These are phyloP conservation scores for Spergularia bocconei DNA, from an alignment of 148 eudicot genomes.

Conservation along the genomic window DNA sequence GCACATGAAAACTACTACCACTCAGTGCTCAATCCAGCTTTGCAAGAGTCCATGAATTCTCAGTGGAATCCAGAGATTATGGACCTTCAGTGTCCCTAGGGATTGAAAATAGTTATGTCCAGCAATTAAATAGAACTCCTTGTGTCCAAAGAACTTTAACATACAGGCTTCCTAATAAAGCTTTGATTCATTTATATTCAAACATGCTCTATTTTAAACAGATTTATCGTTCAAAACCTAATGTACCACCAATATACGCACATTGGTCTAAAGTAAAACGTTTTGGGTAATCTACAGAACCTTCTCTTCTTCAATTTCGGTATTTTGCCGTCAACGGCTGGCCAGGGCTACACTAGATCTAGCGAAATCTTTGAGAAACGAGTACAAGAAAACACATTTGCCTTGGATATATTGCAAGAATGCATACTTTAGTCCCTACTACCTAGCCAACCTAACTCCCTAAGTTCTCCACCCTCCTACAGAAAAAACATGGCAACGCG, in stretches of 20 bases:
- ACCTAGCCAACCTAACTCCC: no score
- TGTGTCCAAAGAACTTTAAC: no score
- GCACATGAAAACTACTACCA: background rate
- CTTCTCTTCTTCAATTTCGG: background rate
- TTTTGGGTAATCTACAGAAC: background rate
- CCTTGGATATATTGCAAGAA: no score
- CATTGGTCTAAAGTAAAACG: background rate
- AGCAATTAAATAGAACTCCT: background rate
- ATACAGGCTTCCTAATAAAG: background rate
- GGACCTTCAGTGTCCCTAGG: background rate
- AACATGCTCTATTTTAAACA: background rate
- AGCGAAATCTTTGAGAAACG: background rate
- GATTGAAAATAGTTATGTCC: background rate
- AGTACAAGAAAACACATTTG: no score
- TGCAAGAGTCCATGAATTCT: background rate
- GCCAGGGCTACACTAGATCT: background rate
- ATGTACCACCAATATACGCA: background rate
- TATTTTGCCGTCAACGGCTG: background rate
- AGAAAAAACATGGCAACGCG: no score
- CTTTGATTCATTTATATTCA: background rate
- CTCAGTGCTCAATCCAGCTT: background rate
- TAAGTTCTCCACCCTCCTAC: no score
- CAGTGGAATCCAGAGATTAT: background rate
- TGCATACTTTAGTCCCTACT: no score
- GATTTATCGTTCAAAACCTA: background rate